phyloP scores from a whole-genome alignment of 2,329 filamentous ascomycete genomes.

The Calonectria pauciramosa region DNA sequence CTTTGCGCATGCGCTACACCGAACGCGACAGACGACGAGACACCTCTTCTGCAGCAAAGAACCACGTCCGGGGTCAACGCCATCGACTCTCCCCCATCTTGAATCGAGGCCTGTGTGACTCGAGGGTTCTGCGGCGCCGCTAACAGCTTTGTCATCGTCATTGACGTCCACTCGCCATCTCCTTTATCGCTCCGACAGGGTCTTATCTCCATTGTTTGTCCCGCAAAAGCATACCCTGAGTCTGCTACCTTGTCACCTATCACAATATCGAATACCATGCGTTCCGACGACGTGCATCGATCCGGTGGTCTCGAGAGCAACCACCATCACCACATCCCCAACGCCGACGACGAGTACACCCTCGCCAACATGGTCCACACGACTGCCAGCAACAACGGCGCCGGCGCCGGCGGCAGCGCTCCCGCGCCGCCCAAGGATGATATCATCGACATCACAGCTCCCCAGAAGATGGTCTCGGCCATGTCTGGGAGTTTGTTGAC shows the following conservation, averaged over 20 bases:
- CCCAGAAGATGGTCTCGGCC: conserved; percentile 95
- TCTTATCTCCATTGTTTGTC: not conserved
- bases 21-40: not conserved
- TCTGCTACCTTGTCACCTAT: conserved; percentile 11
- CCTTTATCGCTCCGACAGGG: not conserved
- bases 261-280: conserved; percentile 33
- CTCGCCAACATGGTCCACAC: conserved; percentile 47
- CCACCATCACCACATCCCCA: conserved; percentile 36
- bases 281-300: conserved; percentile 38
- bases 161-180: conserved; percentile 31
- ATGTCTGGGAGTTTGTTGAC: conserved; percentile 92
- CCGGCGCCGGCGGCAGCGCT: not conserved
- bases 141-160: conserved; percentile 43
- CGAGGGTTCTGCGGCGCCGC: conserved; percentile 31
- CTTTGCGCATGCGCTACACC: not conserved
- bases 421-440: conserved; percentile 43
- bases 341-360: conserved; percentile 46
- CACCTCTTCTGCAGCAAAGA: not conserved
- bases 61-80: not conserved
- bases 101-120: conserved; percentile 18
- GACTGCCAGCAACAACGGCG: conserved; percentile 10
- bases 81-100: not conserved
- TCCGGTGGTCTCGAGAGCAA: conserved; percentile 39
- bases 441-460: conserved; percentile 78
- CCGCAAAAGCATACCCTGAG: conserved; percentile 31